A percentile compares a stretch with the other conserved stretches of the same genome.
These are phyloP conservation scores for Daedaleopsis sinensis DNA, from an alignment of 768 basidiomycete genomes.

Conservation along the genomic window DNA sequence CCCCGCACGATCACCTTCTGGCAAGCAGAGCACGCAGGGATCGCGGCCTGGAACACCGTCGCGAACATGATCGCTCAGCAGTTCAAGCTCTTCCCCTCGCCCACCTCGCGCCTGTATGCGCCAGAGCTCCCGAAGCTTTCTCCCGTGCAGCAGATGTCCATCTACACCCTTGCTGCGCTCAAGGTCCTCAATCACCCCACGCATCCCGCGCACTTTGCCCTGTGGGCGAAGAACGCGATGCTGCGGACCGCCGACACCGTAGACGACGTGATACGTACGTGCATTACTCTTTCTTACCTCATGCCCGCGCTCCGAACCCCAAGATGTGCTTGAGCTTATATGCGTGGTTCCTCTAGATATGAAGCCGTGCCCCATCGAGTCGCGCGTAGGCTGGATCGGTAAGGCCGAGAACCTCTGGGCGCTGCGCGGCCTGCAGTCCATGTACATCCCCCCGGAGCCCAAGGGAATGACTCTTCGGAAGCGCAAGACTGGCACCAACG, in stretches of 20 bases:
- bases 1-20: constrained; percentile 9
- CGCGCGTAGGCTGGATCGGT: constrained; percentile 17
- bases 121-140: constrained; percentile 18
- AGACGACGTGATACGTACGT: constrained; percentile 57
- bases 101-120: constrained; percentile 4
- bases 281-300: background rate
- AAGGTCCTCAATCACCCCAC: constrained; percentile 56
- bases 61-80: constrained; percentile 14
- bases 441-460: constrained; percentile 15
- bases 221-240: constrained; percentile 60
- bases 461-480: constrained; percentile 20
- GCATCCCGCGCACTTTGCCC: constrained; percentile 63
- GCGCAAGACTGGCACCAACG: constrained; percentile 10
- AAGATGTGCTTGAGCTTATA: background rate
- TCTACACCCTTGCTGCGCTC: constrained; percentile 64
- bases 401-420: constrained; percentile 15
- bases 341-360: constrained; percentile 6
- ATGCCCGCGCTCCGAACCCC: background rate
- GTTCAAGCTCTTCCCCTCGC: constrained; percentile 12
- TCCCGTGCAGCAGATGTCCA: constrained; percentile 17
- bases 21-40: constrained; percentile 15
- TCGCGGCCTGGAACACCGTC: constrained; percentile 11
- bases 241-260: constrained; percentile 53
- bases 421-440: constrained; percentile 15
- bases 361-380: constrained; percentile 17